Evolutionary conservation across 176 grass and related monocot species (phyloP), one percentile per base, ranked within the genome.

Genomic region (Saccharum spontaneum): DNA sequence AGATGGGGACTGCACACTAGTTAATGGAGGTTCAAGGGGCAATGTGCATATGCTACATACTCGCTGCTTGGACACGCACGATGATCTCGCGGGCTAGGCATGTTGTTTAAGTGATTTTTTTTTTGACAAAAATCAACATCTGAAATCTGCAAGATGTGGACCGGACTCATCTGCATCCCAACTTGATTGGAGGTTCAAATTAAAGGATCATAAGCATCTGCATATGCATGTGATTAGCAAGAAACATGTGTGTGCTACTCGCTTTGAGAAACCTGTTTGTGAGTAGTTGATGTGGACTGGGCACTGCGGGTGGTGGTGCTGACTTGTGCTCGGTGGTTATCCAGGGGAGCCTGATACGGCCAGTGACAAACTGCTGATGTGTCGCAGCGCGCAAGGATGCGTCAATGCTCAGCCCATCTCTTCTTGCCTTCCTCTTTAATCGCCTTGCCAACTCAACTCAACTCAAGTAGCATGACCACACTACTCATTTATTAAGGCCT

Each of bases 301-400:
- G 18, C 22, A 8, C 10, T n/a, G 4, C 18, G 10, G 12, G 17
- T 65, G 55, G 17, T 65, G 55, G 24, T 44, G 78, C 78, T 12
- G 24, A 82, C 78, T 71, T 87, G 86, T 82, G 33, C 3, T 10
- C 1, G 38, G 14, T 49, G 3, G 16, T 81, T 87, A 77, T 70
- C 86, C 50, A 46, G 20, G 61, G 78, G 44, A 12, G 44, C 4
- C 45, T 69, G 48, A 87, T 77, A 75, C 62, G 70, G 78, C 8
- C 34, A 60, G 18, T 76, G 78, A 87, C 85, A 45, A 18, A 79
- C 36, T 17, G 61, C 78, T 68, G 61, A 87, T 18, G 71, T 45
- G 78, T 81, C 77, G n/a, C 0, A 17, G 22, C 22, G 22, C 22
- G 57, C 8, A 33, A 41, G 65, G 12, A 31, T 60, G 36, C 14